These are phyloP conservation scores for Carallia pectinifolia DNA, from an alignment of 345 rosid species.

Conservation along the genomic window DNA sequence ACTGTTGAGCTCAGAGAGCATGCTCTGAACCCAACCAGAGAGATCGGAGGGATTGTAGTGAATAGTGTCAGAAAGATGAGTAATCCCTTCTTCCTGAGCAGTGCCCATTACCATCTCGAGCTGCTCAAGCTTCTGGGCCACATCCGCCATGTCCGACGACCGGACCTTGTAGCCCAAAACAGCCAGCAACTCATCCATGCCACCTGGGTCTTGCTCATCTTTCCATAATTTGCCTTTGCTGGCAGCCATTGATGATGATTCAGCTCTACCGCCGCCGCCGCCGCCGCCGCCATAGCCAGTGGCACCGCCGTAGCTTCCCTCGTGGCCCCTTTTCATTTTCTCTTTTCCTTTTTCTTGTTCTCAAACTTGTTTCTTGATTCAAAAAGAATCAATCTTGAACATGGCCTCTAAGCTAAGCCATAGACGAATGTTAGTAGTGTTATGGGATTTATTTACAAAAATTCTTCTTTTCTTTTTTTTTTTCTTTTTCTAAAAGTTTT, in stretches of 20 bases:
- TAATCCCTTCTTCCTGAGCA: conserved; percentile 27
- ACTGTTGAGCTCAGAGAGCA: conserved; percentile 31
- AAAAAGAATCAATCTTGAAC: no score
- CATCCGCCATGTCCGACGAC: conserved; percentile 36
- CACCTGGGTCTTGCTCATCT: conserved; percentile 47
- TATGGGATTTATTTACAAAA: conserved; percentile 6
- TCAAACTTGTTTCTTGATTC: no score
- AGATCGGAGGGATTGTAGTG: conserved; percentile 39
- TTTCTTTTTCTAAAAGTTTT: neutral
- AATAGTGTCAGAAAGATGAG: conserved; percentile 27
- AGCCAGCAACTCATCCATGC: conserved; percentile 33
- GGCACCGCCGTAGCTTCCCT: conserved; percentile 29
- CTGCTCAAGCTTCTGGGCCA: conserved; percentile 34
- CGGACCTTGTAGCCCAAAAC: conserved; percentile 31
- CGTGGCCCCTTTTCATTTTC: conserved; percentile 58
- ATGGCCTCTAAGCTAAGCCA: no score
- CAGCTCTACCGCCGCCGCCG: conserved; percentile 14
- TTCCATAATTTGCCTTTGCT: conserved; percentile 44
- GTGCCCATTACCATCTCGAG: conserved; percentile 34
- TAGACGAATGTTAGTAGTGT: neutral
- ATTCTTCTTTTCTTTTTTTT: neutral
- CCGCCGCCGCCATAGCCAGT: neutral
- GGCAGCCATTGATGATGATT: conserved; percentile 36
- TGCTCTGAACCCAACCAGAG: conserved; percentile 30
- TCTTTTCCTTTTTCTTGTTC: neutral